A percentile compares a stretch with the other conserved stretches of the same genome.
phyloP scores from a whole-genome alignment of 495 filamentous ascomycete genomes.

The Mycothermus thermophilus region DNA sequence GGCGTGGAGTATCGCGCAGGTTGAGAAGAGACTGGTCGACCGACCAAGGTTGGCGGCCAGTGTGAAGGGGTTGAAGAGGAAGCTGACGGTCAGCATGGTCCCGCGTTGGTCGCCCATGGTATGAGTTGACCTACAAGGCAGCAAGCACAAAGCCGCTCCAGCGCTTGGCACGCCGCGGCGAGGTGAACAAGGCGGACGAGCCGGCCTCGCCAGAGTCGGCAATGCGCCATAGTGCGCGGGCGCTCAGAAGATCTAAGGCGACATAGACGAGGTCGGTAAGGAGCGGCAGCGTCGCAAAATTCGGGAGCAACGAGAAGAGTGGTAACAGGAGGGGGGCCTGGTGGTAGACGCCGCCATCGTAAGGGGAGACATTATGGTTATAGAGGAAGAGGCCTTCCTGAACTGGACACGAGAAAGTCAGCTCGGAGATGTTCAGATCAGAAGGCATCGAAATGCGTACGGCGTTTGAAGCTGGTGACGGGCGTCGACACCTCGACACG shows the following conservation, averaged over 20 bases:
- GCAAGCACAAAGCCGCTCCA: conserved; percentile 68
- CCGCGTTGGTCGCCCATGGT: not conserved
- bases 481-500: conserved; percentile 95
- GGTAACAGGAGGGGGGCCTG: conserved; percentile 90
- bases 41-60: conserved; percentile 86
- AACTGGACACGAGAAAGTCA: conserved; percentile 42
- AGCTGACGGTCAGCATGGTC: conserved; percentile 33
- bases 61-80: conserved; percentile 90
- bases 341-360: conserved; percentile 95
- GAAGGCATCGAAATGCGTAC: conserved; percentile 34
- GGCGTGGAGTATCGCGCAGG: conserved; percentile 72
- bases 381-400: conserved; percentile 96
- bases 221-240: conserved; percentile 67
- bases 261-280: conserved; percentile 72
- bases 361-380: conserved; percentile 89
- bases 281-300: conserved; percentile 46
- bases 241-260: conserved; percentile 66
- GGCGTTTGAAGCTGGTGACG: conserved; percentile 92
- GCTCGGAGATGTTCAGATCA: not conserved
- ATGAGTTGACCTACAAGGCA: conserved; percentile 47
- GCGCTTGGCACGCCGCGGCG: conserved; percentile 58
- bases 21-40: conserved; percentile 82
- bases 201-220: conserved; percentile 69
- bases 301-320: conserved; percentile 75
- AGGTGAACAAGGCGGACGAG: conserved; percentile 57